These are phyloP conservation scores for Ceriops decandra DNA, from an alignment of 345 rosid species.

Conservation along the genomic window DNA sequence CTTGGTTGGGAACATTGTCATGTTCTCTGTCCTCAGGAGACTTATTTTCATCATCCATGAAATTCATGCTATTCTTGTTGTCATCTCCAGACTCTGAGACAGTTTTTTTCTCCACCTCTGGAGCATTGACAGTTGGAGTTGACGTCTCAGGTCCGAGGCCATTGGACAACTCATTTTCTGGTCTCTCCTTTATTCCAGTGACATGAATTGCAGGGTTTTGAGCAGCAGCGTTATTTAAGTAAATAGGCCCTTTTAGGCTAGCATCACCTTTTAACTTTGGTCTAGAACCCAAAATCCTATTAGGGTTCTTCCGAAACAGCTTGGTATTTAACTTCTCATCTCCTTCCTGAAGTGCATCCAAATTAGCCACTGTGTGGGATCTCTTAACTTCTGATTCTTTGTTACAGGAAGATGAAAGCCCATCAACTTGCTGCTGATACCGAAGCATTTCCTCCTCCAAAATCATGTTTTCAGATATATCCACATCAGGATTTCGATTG, in stretches of 20 bases:
- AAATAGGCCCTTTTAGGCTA: slow-evolving; percentile 57
- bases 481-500: slow-evolving; percentile 7
- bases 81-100: slow-evolving; percentile 22
- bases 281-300: slow-evolving; percentile 58
- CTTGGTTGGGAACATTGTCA: slow-evolving; percentile 23
- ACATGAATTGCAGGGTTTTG: slow-evolving; percentile 24
- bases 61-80: slow-evolving; percentile 10
- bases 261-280: slow-evolving; percentile 37
- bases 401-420: slow-evolving; percentile 26
- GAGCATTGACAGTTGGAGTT: slow-evolving; percentile 26
- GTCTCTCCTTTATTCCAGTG: slow-evolving; percentile 23
- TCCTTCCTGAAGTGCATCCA: slow-evolving; percentile 29
- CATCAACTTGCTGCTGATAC: slow-evolving; percentile 24
- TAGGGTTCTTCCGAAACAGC: slow-evolving; percentile 42
- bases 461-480: slow-evolving; percentile 9
- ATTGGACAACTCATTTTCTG: slow-evolving; percentile 18
- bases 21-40: slow-evolving; percentile 44
- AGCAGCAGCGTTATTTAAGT: slow-evolving; percentile 35
- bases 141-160: slow-evolving; percentile 28
- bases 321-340: slow-evolving; percentile 25
- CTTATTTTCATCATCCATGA: slow-evolving; percentile 49
- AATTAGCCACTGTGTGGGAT: slow-evolving; percentile 22
- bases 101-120: slow-evolving; percentile 16
- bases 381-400: slow-evolving; percentile 21
- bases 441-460: slow-evolving; percentile 16